Conservation (phyloP, 1,139 yeast genomes). For the Yamadazyma siamensis region DNA sequence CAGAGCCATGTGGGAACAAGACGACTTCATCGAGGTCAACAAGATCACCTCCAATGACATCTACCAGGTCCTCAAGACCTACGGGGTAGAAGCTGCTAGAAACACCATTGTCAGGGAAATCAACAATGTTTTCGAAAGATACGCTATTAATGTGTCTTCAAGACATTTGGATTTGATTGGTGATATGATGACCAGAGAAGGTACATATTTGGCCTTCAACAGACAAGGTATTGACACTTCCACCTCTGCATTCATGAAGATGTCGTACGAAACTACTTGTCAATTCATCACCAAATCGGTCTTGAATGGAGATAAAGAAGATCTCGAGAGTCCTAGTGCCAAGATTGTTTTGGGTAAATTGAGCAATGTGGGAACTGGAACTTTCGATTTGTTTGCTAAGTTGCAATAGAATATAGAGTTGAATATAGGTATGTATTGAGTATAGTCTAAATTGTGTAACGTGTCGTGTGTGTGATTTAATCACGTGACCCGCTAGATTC, state of each 20-base stretch:
- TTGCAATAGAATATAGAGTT: slow-evolving; percentile 38
- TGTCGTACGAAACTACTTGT: slow-evolving; percentile 98
- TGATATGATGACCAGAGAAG: slow-evolving; percentile 99
- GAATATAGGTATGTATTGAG: neutral
- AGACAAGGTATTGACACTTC: slow-evolving; percentile 97
- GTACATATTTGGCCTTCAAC: slow-evolving; percentile 92
- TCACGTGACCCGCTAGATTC: no score
- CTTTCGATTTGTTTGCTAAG: slow-evolving; percentile 80
- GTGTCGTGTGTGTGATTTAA: no score
- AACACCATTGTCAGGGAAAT: slow-evolving; percentile 96
- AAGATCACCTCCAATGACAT: slow-evolving; percentile 89
- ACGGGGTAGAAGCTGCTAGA: slow-evolving; percentile 99
- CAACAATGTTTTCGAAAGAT: slow-evolving; percentile 91
- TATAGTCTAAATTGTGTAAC: no score
- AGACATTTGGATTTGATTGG: slow-evolving; percentile 97
- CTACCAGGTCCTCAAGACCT: slow-evolving; percentile 82
- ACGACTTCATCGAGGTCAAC: slow-evolving; percentile 85
- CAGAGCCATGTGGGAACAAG: slow-evolving; percentile 97
- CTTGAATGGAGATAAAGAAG: slow-evolving; percentile 85
- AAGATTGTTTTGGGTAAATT: slow-evolving; percentile 90
- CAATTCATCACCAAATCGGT: slow-evolving; percentile 97
- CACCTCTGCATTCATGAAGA: slow-evolving; percentile 95
- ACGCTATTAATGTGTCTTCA: slow-evolving; percentile 88
- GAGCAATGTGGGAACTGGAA: slow-evolving; percentile 92
- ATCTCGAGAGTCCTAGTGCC: slow-evolving; percentile 91